Conservation (phyloP, 768 basidiomycete species). For the Serendipita sp. region DNA sequence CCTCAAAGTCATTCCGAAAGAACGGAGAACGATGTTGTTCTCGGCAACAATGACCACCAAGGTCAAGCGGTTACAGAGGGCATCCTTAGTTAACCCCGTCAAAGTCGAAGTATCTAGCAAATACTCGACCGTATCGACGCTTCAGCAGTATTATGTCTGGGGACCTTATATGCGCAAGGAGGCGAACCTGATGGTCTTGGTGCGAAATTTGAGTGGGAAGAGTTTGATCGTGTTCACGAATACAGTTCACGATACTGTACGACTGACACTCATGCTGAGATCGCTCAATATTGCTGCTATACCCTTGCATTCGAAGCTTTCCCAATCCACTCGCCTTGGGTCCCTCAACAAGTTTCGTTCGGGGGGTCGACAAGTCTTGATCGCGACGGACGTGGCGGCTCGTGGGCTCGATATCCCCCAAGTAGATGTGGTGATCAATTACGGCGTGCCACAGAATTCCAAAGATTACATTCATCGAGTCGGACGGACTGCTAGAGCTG, state of each 20-base stretch:
- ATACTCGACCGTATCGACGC: constrained; percentile 87
- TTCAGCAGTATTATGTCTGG: constrained; percentile 91
- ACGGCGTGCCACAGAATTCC: constrained; percentile 91
- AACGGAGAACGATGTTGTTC: constrained; percentile 88
- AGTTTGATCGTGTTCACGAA: constrained; percentile 93
- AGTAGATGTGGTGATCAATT: constrained; percentile 95
- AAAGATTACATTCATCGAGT: constrained; percentile 99
- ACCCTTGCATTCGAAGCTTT: constrained; percentile 88
- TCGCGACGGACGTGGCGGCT: constrained; percentile 93
- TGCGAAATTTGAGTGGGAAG: constrained; percentile 77
- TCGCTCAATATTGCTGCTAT: constrained; percentile 88
- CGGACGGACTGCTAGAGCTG: constrained; percentile 92
- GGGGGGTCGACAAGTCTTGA: constrained; percentile 77
- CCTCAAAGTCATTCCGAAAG: constrained; percentile 84
- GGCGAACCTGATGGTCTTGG: constrained; percentile 72
- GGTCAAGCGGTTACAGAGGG: constrained; percentile 88
- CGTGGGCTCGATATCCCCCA: constrained; percentile 90
- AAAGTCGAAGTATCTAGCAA: constrained; percentile 86
- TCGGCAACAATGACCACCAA: constrained; percentile 99
- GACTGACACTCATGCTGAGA: constrained; percentile 77
- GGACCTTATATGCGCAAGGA: constrained; percentile 87
- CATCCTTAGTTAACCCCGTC: constrained; percentile 85
- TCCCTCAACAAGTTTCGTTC: constrained; percentile 91
- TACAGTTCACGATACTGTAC: constrained; percentile 77
- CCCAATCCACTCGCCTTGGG: constrained; percentile 83